phyloP scores from a whole-genome alignment of 2,329 filamentous ascomycete species.

The Metarhizium sp. region DNA sequence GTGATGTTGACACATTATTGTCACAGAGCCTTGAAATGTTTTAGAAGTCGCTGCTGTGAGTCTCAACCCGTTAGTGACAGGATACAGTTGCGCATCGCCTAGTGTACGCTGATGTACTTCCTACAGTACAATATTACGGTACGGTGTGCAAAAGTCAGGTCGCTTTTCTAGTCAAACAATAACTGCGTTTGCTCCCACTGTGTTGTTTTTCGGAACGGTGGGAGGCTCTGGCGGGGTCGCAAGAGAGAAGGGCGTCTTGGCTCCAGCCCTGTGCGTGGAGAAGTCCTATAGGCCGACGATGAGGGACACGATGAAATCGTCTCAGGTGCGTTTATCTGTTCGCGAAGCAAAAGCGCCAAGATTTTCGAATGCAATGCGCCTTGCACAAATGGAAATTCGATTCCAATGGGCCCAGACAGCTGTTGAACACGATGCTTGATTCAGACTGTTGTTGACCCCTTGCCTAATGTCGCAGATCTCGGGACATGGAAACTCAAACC shows the following conservation, averaged over 20 bases:
- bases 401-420: too few relatives aligned
- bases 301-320: background rate
- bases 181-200: too few relatives aligned
- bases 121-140: too few relatives aligned
- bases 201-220: background rate
- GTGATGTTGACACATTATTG: slow-evolving; percentile 3
- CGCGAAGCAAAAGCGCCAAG: too few relatives aligned
- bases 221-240: background rate
- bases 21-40: background rate
- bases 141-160: too few relatives aligned
- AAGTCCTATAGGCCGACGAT: background rate
- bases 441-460: too few relatives aligned
- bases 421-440: too few relatives aligned
- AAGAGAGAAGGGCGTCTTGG: background rate
- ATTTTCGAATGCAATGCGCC: too few relatives aligned
- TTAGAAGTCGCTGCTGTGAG: background rate
- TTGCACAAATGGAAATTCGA: too few relatives aligned
- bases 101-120: too few relatives aligned
- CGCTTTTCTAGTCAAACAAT: too few relatives aligned
- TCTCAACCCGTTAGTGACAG: background rate
- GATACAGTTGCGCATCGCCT: background rate
- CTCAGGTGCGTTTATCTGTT: background rate
- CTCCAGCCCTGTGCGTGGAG: background rate
- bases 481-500: background rate
- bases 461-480: background rate